Conservation (phyloP, 2,329 filamentous ascomycete species). For the Tolypocladium sp. region DNA sequence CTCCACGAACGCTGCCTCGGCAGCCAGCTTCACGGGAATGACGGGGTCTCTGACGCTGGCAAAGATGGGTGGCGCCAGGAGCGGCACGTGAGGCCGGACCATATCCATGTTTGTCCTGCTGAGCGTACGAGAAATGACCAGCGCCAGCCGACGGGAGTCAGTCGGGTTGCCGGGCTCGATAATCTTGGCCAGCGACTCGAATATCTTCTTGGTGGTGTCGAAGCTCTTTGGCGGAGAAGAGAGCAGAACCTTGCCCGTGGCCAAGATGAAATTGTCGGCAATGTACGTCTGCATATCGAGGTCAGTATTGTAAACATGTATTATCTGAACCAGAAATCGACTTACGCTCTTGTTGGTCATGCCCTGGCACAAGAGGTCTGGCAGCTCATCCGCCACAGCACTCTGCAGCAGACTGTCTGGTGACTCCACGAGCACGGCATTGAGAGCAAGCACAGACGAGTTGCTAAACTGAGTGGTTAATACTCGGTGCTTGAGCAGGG, state of each 20-base stretch:
- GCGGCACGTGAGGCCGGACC: conserved; percentile 68
- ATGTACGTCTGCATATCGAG: conserved; percentile 55
- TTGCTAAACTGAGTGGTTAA: conserved; percentile 66
- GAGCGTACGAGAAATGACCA: conserved; percentile 83
- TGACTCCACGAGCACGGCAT: conserved; percentile 79
- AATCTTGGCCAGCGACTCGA: conserved; percentile 65
- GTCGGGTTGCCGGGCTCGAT: conserved; percentile 70
- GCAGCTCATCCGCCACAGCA: conserved; percentile 61
- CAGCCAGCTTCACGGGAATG: conserved; percentile 91
- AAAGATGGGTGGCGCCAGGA: conserved; percentile 80
- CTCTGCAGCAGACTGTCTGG: conserved; percentile 58
- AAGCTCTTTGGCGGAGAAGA: conserved; percentile 58
- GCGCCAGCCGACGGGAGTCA: conserved; percentile 75
- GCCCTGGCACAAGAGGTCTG: conserved; percentile 69
- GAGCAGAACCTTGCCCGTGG: conserved; percentile 83
- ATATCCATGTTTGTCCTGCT: conserved; percentile 71
- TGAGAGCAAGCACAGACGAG: conserved; percentile 76
- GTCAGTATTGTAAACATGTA: neutral
- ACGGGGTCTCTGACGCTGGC: conserved; percentile 81
- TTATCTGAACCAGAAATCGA: conserved; percentile 8
- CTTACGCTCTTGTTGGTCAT: conserved; percentile 68
- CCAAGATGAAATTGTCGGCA: conserved; percentile 79
- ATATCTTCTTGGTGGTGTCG: conserved; percentile 69
- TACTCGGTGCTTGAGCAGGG: conserved; percentile 61
- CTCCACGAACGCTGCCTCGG: conserved; percentile 87